Percentiles rank a stretch among this genome's conserved stretches.
phyloP scores from a whole-genome alignment of 2,329 filamentous ascomycete species.

The Neopestalotiopsis rosae region DNA sequence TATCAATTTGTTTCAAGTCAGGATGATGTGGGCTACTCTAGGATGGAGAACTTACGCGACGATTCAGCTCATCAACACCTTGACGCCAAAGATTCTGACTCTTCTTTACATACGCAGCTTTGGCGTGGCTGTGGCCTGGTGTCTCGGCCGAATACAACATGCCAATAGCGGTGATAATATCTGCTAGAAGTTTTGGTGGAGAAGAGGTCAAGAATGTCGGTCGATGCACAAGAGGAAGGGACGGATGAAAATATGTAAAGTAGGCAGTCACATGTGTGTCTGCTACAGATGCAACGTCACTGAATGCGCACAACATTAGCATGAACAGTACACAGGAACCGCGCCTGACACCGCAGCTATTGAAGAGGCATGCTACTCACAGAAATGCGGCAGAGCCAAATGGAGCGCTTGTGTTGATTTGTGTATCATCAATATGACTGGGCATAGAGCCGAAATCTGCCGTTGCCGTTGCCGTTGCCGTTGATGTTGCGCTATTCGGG shows the following conservation, averaged over 20 bases:
- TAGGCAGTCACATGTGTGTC: neutral
- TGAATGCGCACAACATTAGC: neutral
- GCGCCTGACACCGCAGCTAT: too few relatives aligned
- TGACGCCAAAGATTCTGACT: neutral
- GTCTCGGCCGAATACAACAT: neutral
- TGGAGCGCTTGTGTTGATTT: too few relatives aligned
- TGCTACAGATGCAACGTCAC: neutral
- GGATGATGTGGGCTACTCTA: too few relatives aligned
- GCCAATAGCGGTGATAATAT: conserved; percentile 2
- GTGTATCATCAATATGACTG: too few relatives aligned
- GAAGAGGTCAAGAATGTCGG: neutral
- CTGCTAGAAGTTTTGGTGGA: neutral
- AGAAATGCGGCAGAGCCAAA: too few relatives aligned
- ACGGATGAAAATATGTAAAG: conserved; percentile 7
- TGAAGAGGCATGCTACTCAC: too few relatives aligned
- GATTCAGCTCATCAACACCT: neutral
- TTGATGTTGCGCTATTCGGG: neutral
- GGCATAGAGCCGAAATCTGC: too few relatives aligned
- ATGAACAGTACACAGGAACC: too few relatives aligned
- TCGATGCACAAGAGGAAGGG: conserved; percentile 8
- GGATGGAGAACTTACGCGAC: neutral
- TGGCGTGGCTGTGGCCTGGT: neutral
- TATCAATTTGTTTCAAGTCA: neutral
- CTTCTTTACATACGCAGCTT: neutral
- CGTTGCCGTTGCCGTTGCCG: neutral